phyloP scores from a whole-genome alignment of 73 alveolate species.

The Paramecium pentaurelia region DNA sequence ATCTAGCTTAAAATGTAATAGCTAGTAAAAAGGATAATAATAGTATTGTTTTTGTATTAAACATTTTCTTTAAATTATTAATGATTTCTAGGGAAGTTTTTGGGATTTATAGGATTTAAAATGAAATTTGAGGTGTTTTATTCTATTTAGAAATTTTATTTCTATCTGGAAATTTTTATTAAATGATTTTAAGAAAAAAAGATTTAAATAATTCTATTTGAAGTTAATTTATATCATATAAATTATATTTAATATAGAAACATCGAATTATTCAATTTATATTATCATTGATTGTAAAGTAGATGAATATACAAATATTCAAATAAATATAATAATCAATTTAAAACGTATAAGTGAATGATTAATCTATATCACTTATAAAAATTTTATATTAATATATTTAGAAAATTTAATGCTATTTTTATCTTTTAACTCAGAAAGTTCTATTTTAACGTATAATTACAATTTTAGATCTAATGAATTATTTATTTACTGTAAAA shows the following conservation, averaged over 20 bases:
- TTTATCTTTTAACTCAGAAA: not conserved
- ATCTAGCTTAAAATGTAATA: not conserved
- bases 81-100: not conserved
- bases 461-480: not conserved
- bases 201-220: not conserved
- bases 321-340: too few species aligned
- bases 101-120: not conserved
- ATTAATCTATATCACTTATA: too few species aligned
- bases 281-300: not conserved
- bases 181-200: too few species aligned
- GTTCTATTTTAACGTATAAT: too few species aligned
- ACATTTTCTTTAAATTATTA: not conserved
- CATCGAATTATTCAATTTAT: too few species aligned
- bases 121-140: not conserved
- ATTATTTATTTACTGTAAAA: not conserved
- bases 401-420: too few species aligned
- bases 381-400: too few species aligned
- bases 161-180: not conserved
- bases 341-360: too few species aligned
- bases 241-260: not conserved
- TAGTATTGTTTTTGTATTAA: not conserved
- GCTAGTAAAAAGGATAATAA: not conserved
- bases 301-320: too few species aligned
- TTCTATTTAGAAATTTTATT: not conserved
- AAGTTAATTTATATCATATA: too few species aligned